Evolutionary conservation across 208 protist species (phyloP).

Genomic region (Naegleria gruberi): DNA sequence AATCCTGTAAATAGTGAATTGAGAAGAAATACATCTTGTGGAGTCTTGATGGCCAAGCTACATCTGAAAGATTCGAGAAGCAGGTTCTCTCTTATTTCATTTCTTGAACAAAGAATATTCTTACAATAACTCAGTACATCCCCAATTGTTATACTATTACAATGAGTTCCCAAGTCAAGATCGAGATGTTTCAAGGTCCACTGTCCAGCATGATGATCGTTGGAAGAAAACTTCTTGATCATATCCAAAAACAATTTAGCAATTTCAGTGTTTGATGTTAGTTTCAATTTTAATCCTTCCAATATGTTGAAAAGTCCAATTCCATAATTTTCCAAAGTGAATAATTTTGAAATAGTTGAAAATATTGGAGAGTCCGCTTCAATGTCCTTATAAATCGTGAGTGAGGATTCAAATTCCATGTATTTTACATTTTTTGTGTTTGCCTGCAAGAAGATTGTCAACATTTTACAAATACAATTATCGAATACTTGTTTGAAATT

Average conservation of each 20-base stretch:
- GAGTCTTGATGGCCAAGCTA: neutral
- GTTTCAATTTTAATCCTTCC: neutral
- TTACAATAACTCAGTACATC: neutral
- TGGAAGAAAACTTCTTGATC: neutral
- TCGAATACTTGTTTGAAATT: neutral
- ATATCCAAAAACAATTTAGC: neutral
- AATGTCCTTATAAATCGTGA: neutral
- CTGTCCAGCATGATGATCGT: too few relatives aligned
- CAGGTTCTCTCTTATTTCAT: neutral
- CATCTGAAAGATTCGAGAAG: neutral
- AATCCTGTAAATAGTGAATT: too few relatives aligned
- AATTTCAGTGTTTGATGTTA: neutral
- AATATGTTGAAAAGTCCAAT: neutral
- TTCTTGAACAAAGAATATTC: neutral
- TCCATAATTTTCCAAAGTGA: neutral
- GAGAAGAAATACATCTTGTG: neutral
- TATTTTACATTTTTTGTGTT: neutral
- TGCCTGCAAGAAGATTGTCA: neutral
- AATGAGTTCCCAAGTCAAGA: neutral
- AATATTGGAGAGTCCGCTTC: neutral
- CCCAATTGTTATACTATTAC: neutral
- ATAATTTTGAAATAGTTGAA: neutral
- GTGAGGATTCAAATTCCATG: neutral
- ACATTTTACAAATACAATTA: neutral
- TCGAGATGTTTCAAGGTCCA: neutral